Evolutionary conservation across 139 green algal genomes (phyloP), one percentile per base, ranked within the genome.

Genomic region (Nannochloris sp.): DNA sequence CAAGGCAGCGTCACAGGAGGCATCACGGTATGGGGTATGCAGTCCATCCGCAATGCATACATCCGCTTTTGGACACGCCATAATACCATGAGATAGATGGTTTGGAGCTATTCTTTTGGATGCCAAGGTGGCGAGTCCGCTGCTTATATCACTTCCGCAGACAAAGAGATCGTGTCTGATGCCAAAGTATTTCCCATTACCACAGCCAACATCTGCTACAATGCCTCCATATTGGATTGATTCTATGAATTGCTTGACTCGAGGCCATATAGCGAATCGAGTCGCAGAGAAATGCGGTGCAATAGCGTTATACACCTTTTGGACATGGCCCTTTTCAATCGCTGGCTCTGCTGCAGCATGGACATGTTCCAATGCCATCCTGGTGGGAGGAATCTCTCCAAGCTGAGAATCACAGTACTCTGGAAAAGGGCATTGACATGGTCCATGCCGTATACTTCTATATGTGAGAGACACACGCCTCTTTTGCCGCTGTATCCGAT

Each of bases 171-270:
- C 89, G 0, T 56, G 43, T 5, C 89, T 62, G 60, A 95, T 80
- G 0, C 73, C 82, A 70, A 96, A 89, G 81, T 97, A 96, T 81
- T 98, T 97, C 44, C 94, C 94, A 71, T 99, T 99, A 51, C 94
- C 94, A 69, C 92, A 97, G 0, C 94, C 94, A 36, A 95, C 84
- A 65, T 98, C 93, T 2, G 80, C 87, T 9, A 96, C 72, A 23
- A 97, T 29, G 23, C 66, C 73, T 4, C 81, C 78, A 0, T 59
- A 16, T 0, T 81, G 68, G 33, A 98, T 73, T 10, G 44, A 26
- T 14, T 91, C 72, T 1, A 99, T 69, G 68, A 98, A 99, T 16
- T 67, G 56, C 0, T 79, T 70, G 12, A 98, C 92, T 62, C 81
- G 65, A 20, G 87, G 85, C 93, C 93, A 99, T 13, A 95, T 73